These are phyloP conservation scores for Cercospora sojina DNA, from an alignment of 2,329 filamentous ascomycete genomes.

Conservation along the genomic window DNA sequence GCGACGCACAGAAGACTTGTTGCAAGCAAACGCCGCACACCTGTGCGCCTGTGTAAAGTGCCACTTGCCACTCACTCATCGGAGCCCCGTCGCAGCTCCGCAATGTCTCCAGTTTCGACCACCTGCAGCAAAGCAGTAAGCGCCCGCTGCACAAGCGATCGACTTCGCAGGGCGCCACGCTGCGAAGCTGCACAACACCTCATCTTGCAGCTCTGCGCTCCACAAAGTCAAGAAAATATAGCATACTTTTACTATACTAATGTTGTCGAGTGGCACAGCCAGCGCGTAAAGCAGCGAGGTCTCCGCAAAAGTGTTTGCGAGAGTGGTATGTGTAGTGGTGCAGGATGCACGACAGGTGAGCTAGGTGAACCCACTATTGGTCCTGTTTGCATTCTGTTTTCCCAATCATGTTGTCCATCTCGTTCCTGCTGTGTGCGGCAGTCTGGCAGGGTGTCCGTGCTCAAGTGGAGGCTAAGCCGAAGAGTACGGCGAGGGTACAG, in stretches of 20 bases:
- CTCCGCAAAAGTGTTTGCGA: background rate
- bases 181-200: background rate
- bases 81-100: background rate
- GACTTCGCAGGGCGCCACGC: background rate
- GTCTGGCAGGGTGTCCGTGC: background rate
- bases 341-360: background rate
- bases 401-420: background rate
- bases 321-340: background rate
- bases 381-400: background rate
- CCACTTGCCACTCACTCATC: no score
- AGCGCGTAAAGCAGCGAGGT: background rate
- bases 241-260: background rate
- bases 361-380: background rate
- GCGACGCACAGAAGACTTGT: background rate
- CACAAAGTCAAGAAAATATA: background rate
- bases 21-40: background rate
- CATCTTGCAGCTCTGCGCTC: background rate
- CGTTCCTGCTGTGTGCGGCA: background rate
- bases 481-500: background rate
- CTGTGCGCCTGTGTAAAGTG: background rate
- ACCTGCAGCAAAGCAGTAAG: background rate
- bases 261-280: conserved; percentile 4
- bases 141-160: background rate
- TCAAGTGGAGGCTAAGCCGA: background rate
- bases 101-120: background rate